These are phyloP conservation scores for Boechera retrofracta DNA, from an alignment of 345 rosid species.

Conservation along the genomic window DNA sequence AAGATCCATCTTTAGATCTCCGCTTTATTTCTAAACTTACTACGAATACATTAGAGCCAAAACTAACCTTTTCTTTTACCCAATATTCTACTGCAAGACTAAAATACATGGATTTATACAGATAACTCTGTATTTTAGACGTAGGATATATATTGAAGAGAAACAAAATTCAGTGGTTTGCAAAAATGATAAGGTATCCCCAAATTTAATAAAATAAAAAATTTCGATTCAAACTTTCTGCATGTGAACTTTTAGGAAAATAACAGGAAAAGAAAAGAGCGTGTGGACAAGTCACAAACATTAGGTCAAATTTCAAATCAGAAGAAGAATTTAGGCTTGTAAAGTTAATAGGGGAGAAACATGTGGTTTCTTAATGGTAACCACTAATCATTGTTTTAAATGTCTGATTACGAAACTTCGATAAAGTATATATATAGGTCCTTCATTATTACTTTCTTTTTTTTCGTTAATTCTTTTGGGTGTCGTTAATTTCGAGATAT, in stretches of 20 bases:
- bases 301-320: constrained; percentile 28
- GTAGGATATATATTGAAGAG: background rate
- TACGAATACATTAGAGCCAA: constrained; percentile 27
- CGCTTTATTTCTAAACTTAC: background rate
- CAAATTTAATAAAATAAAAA: no score
- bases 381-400: constrained; percentile 24
- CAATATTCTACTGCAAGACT: constrained; percentile 14
- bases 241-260: background rate
- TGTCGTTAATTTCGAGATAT: constrained; percentile 9
- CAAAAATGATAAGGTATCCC: background rate
- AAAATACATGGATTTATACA: background rate
- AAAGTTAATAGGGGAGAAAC: constrained; percentile 19
- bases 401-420: constrained; percentile 21
- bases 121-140: background rate
- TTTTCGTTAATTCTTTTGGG: background rate
- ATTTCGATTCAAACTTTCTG: background rate
- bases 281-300: background rate
- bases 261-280: background rate
- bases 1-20: background rate
- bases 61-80: constrained; percentile 20
- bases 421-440: background rate
- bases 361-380: constrained; percentile 25
- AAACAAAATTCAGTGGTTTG: background rate
- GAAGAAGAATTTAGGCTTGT: constrained; percentile 9
- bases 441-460: constrained; percentile 9